Percentiles rank a stretch among this genome's conserved stretches.
These are phyloP conservation scores for Xylaria flabelliformis DNA, from an alignment of 495 filamentous ascomycete genomes.

Conservation along the genomic window DNA sequence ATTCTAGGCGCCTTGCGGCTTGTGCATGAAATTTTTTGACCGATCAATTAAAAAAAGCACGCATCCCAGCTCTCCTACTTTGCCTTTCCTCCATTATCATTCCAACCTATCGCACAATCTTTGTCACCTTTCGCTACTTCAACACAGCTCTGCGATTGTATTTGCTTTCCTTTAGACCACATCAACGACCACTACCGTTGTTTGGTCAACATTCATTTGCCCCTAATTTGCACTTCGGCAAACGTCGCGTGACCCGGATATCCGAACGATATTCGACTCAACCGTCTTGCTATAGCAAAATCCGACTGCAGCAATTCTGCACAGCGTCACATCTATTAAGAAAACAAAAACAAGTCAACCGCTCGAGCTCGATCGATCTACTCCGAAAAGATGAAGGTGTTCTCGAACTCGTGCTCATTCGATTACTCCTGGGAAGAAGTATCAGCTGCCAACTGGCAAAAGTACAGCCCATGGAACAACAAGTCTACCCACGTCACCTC, in stretches of 20 bases:
- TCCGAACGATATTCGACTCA: conserved; percentile 30
- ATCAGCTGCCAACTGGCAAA: conserved; percentile 98
- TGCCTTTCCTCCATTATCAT: background rate
- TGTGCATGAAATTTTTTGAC: conserved; percentile 26
- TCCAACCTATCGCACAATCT: background rate
- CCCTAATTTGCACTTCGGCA: conserved; percentile 14
- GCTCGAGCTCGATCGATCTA: background rate
- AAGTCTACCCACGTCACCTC: conserved; percentile 91
- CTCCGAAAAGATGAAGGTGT: conserved; percentile 81
- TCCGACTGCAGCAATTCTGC: background rate
- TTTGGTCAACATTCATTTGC: conserved; percentile 27
- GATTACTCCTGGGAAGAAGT: conserved; percentile 99
- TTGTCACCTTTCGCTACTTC: conserved; percentile 5
- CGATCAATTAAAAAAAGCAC: conserved; percentile 20
- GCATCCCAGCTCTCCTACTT: conserved; percentile 11
- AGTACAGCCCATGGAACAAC: conserved; percentile 98
- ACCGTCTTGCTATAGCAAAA: conserved; percentile 12
- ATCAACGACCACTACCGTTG: conserved; percentile 6
- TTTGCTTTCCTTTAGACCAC: conserved; percentile 6
- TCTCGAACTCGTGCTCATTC: conserved; percentile 85
- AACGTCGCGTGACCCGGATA: conserved; percentile 31
- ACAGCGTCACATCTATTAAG: background rate
- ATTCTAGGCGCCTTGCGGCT: background rate
- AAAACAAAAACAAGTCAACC: background rate
- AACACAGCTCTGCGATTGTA: background rate